phyloP scores from a whole-genome alignment of 1,284 basidiomycete species.

The Puccinia triticina region DNA sequence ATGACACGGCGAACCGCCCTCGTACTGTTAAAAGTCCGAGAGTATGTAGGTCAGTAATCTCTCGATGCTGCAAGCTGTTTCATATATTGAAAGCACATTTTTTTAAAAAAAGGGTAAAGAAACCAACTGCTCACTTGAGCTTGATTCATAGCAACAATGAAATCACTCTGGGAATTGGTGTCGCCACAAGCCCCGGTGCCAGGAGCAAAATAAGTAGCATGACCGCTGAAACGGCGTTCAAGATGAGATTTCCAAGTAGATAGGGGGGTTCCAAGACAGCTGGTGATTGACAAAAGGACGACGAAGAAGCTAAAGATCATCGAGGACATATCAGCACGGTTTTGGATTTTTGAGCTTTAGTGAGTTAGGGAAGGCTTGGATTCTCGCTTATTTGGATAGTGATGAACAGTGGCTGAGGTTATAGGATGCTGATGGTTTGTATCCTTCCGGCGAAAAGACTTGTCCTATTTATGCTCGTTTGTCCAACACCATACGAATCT shows the following conservation, averaged over 20 bases:
- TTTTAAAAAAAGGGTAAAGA: neutral
- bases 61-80: no score
- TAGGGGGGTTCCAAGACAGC: neutral
- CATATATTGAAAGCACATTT: no score
- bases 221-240: conserved; percentile 21
- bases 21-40: conserved; percentile 2
- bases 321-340: neutral
- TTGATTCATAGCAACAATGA: conserved; percentile 43
- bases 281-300: neutral
- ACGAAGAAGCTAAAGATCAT: neutral
- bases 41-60: no score
- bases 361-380: neutral
- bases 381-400: neutral
- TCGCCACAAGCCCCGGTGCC: conserved; percentile 45
- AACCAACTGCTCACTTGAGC: conserved; percentile 21
- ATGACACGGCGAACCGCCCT: neutral
- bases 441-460: neutral
- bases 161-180: conserved; percentile 11
- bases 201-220: conserved; percentile 44
- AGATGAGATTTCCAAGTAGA: neutral
- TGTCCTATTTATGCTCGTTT: neutral
- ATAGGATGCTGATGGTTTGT: no score
- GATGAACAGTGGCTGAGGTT: neutral
- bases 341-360: neutral
- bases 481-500: neutral